A percentile compares a stretch with the other conserved stretches of the same genome.
Evolutionary conservation across 2,329 filamentous ascomycete species (phyloP).

Genomic region (Parafenestella ontariensis): DNA sequence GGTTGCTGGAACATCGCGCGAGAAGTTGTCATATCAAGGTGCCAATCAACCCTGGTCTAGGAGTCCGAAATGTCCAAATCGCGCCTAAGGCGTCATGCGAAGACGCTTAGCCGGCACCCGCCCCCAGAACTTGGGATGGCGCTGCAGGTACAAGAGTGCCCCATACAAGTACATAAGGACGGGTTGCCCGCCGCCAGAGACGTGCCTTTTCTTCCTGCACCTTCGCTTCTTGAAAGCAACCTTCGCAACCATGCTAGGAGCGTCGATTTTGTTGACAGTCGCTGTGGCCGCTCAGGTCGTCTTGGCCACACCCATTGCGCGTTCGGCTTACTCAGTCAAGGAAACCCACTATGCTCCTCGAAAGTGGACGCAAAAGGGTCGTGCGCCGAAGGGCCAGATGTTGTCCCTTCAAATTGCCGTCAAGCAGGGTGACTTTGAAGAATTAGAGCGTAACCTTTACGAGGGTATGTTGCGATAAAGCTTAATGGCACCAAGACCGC

Average conservation of each 20-base stretch:
- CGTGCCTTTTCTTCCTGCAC: too few species aligned
- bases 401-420: constrained; percentile 61
- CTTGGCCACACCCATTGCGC: constrained; percentile 36
- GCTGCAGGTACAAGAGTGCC: too few species aligned
- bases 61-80: too few species aligned
- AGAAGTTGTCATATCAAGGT: too few species aligned
- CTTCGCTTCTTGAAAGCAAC: too few species aligned
- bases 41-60: too few species aligned
- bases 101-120: too few species aligned
- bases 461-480: constrained; percentile 42
- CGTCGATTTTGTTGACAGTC: neutral
- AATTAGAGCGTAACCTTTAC: constrained; percentile 59
- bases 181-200: too few species aligned
- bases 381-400: constrained; percentile 54
- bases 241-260: neutral
- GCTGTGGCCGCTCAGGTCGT: constrained; percentile 9
- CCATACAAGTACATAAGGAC: too few species aligned
- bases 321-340: constrained; percentile 56
- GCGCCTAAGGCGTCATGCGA: too few species aligned
- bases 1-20: too few species aligned
- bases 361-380: constrained; percentile 54
- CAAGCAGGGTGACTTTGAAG: constrained; percentile 60
- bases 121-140: too few species aligned
- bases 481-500: neutral
- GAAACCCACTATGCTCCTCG: constrained; percentile 58